A percentile compares a stretch with the other conserved stretches of the same genome.
Conservation (phyloP, 2,329 filamentous ascomycete genomes). For the Trichophyton simii region DNA sequence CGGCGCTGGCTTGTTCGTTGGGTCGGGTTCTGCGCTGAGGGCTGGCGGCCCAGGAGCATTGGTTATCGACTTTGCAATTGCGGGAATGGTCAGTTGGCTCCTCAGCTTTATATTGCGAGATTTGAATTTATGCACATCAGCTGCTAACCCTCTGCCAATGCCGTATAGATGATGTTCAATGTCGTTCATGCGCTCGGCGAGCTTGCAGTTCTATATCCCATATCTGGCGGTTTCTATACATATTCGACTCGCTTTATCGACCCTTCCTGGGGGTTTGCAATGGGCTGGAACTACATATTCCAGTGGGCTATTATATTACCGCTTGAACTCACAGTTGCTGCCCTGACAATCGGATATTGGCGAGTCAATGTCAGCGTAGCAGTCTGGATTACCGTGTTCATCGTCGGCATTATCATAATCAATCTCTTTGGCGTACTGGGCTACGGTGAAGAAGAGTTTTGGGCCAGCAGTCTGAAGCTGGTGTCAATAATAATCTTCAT, state of each 20-base stretch:
- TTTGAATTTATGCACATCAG: background rate
- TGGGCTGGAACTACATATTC: conserved; percentile 53
- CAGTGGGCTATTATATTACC: conserved; percentile 75
- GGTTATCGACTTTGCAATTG: conserved; percentile 38
- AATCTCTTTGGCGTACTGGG: conserved; percentile 74
- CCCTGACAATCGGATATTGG: conserved; percentile 70
- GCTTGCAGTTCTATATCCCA: conserved; percentile 48
- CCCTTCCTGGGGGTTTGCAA: conserved; percentile 41
- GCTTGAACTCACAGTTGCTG: conserved; percentile 69
- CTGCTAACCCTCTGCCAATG: background rate
- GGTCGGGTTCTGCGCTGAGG: conserved; percentile 26
- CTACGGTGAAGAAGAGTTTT: conserved; percentile 73
- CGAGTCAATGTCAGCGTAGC: conserved; percentile 23
- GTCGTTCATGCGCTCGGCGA: conserved; percentile 50
- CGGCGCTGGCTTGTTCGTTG: conserved; percentile 30
- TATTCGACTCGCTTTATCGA: conserved; percentile 51
- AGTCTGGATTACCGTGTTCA: conserved; percentile 56
- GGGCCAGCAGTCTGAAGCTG: conserved; percentile 70
- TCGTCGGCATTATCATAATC: conserved; percentile 57
- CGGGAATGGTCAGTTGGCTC: conserved; percentile 28
- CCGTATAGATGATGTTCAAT: conserved; percentile 42
- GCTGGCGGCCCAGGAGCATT: conserved; percentile 28
- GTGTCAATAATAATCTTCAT: conserved; percentile 73
- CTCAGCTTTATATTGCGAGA: background rate
- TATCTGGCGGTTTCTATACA: conserved; percentile 52